Conservation (phyloP, 73 alveolate genomes). For the Urostyla sp. region DNA sequence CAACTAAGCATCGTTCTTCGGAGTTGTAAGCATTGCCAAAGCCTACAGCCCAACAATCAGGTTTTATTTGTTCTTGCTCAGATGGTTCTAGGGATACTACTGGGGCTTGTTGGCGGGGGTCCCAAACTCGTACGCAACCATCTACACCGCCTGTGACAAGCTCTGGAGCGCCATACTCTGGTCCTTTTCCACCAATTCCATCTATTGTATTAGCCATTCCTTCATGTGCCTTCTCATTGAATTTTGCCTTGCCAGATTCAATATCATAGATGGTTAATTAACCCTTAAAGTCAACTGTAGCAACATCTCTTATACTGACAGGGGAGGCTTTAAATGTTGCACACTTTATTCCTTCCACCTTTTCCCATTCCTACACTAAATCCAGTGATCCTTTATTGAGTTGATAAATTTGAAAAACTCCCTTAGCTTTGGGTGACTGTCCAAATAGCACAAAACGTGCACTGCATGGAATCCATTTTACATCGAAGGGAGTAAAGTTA, state of each 20-base stretch:
- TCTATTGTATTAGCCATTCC: constrained; percentile 95
- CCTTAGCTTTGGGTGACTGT: constrained; percentile 98
- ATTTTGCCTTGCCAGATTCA: constrained; percentile 86
- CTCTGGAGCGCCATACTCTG: constrained; percentile 98
- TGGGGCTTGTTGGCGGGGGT: constrained; percentile 98
- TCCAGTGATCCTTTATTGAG: constrained; percentile 65
- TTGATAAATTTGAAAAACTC: constrained; percentile 94
- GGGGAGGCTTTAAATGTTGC: constrained; percentile 96
- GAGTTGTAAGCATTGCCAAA: constrained; percentile 91
- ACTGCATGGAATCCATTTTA: constrained; percentile 95
- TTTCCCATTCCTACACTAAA: constrained; percentile 72
- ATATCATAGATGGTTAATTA: constrained; percentile 89
- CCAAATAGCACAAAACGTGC: constrained; percentile 97
- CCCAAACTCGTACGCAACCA: constrained; percentile 99
- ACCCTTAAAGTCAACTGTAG: constrained; percentile 98
- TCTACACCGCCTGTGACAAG: constrained; percentile 99
- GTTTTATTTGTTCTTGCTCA: constrained; percentile 92
- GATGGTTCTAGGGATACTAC: constrained; percentile 99
- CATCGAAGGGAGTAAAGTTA: constrained; percentile 95
- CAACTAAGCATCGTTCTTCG: constrained; percentile 93
- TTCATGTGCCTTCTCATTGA: constrained; percentile 96
- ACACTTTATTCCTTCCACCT: constrained; percentile 90
- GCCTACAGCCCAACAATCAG: constrained; percentile 99
- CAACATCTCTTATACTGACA: constrained; percentile 86
- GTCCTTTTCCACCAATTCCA: constrained; percentile 97